Base-by-base conservation (phyloP, 2,329 filamentous ascomycete species). In the Hypoxylon sp. region DNA sequence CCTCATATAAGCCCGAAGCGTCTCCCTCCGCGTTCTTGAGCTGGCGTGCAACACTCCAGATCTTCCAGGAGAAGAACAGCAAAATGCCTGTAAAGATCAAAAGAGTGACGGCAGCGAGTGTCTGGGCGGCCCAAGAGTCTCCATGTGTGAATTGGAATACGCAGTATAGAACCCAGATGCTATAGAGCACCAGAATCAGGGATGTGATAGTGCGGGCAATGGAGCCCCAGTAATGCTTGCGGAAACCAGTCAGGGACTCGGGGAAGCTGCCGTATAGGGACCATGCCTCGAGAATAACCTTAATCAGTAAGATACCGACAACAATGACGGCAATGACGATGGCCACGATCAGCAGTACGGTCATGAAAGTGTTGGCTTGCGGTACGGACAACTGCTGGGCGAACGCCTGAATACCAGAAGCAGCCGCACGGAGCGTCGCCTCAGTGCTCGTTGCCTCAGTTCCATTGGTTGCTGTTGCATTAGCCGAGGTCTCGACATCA, bases 161-260 rank as follows among this genome's bases (percentile, higher is more conserved):
- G 79, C 95, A 98, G 82, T 97, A 98, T 48, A 98, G 84, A 0
- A 94, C 93, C 96, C 96, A 98, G 68, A 97, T 89, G 69, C 96
- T 94, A 81, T 98, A 99, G 2, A 98, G 88, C 17, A 98, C 84
- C 68, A 98, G 86, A 74, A 99, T 94, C 80, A 99, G 86, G 72
- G 93, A 92, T 48, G 94, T 97, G 76, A 98, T 92, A 14, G 94
- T 92, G 68, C 95, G 93, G 50, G 91, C 93, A 79, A 99, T 91
- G 61, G 94, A 90, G 73, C 93, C 92, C 96, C 96, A 98, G 85
- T 98, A 98, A 80, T 97, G 93, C 82, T 97, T 92, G 72, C 96
- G 92, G 88, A 98, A 98, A 50, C 92, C 91, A 14, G 89, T 84
- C 64, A 98, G 87, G 37, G 88, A 87, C 77, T 93, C 86, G 11